Percentiles rank a stretch among this genome's conserved stretches.
Conservation (phyloP, 2,329 filamentous ascomycete genomes). For the Waltergamsia citrina region DNA sequence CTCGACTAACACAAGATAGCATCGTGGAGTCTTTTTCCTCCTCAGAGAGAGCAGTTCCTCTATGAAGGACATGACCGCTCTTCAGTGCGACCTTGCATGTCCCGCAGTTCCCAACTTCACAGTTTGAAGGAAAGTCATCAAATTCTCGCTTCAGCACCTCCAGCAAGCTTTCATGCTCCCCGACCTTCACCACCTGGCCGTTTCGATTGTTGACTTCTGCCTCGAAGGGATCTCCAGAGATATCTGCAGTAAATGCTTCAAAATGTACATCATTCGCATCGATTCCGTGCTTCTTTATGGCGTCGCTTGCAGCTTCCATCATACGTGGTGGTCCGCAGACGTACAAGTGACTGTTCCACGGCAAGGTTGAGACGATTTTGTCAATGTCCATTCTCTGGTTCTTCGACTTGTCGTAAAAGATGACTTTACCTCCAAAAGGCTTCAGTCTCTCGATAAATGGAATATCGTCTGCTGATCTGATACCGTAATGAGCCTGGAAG, state of each 20-base stretch:
- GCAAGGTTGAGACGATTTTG: constrained; percentile 35
- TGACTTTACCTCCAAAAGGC: constrained; percentile 28
- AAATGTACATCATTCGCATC: constrained; percentile 44
- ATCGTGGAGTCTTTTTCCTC: constrained; percentile 34
- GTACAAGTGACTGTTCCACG: constrained; percentile 49
- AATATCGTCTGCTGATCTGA: constrained; percentile 39
- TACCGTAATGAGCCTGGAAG: constrained; percentile 48
- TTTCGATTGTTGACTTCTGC: constrained; percentile 35
- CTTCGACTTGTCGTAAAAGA: constrained; percentile 41
- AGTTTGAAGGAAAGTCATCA: constrained; percentile 34
- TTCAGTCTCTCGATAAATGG: constrained; percentile 42
- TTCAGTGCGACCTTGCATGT: constrained; percentile 37
- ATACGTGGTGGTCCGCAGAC: constrained; percentile 50
- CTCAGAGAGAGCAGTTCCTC: constrained; percentile 34
- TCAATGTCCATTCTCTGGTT: constrained; percentile 43
- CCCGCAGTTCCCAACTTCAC: constrained; percentile 44
- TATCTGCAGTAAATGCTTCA: constrained; percentile 46
- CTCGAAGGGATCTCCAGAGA: constrained; percentile 50
- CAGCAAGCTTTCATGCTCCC: constrained; percentile 37
- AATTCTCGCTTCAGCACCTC: constrained; percentile 35
- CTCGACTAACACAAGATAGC: constrained; percentile 43
- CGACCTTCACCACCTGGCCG: constrained; percentile 32
- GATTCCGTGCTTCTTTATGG: constrained; percentile 31
- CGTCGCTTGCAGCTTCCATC: constrained; percentile 38
- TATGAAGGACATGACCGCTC: constrained; percentile 35